Percentiles rank a stretch among this genome's conserved stretches.
Conservation (phyloP, 345 rosid genomes). For the Euphorbia lathyris region DNA sequence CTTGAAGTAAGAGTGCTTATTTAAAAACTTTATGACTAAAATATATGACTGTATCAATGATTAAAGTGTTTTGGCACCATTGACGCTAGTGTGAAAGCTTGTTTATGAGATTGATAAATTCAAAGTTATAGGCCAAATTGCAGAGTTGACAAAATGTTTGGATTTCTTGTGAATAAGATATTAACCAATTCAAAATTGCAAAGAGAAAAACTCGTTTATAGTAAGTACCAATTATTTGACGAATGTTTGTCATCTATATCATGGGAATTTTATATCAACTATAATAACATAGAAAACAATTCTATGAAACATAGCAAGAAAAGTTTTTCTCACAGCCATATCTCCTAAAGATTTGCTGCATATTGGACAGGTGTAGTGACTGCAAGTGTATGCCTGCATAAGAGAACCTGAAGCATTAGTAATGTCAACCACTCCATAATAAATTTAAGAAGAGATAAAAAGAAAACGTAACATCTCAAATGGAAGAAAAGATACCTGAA, state of each 20-base stretch:
- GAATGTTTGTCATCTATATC: too few species aligned
- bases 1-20: not conserved
- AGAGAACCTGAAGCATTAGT: not conserved
- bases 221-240: not conserved
- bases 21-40: not conserved
- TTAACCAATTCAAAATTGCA: not conserved
- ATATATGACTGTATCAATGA: not conserved
- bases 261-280: not conserved
- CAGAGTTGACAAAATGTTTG: too few species aligned
- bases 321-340: slow-evolving; percentile 66
- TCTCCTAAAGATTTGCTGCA: slow-evolving; percentile 95
- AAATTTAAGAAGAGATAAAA: not conserved
- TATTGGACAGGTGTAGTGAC: slow-evolving; percentile 88
- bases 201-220: not conserved
- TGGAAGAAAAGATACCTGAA: slow-evolving; percentile 53
- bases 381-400: slow-evolving; percentile 84
- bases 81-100: too few species aligned
- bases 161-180: too few species aligned
- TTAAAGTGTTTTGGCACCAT: too few species aligned
- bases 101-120: too few species aligned
- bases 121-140: too few species aligned
- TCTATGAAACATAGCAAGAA: not conserved
- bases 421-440: not conserved
- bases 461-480: slow-evolving; percentile 4
- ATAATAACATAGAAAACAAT: not conserved